These are phyloP conservation scores for Diophrys sp. DNA, from an alignment of 73 alveolate species.

Conservation along the genomic window DNA sequence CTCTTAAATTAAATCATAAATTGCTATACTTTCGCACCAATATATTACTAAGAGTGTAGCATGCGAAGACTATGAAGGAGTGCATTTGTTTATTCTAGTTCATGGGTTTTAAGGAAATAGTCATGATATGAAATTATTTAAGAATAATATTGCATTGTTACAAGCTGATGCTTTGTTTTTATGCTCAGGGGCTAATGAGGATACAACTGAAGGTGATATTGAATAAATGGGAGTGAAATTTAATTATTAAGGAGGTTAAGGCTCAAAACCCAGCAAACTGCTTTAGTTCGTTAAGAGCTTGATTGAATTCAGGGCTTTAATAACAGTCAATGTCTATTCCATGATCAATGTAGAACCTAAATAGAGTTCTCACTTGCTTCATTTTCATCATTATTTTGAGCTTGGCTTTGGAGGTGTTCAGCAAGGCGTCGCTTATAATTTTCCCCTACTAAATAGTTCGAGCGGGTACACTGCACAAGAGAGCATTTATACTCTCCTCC, in stretches of 20 bases:
- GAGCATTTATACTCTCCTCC: neutral
- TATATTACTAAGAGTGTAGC: slow-evolving; percentile 5
- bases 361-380: slow-evolving; percentile 90
- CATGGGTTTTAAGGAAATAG: slow-evolving; percentile 99
- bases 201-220: slow-evolving; percentile 93
- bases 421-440: slow-evolving; percentile 16
- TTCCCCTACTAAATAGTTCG: neutral
- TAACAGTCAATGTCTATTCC: slow-evolving; percentile 64
- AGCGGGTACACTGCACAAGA: neutral
- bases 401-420: slow-evolving; percentile 58
- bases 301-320: slow-evolving; percentile 79
- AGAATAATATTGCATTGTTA: slow-evolving; percentile 86
- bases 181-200: slow-evolving; percentile 91
- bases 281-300: slow-evolving; percentile 88
- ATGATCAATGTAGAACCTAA: slow-evolving; percentile 82
- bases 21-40: slow-evolving; percentile 2
- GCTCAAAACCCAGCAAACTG: slow-evolving; percentile 74
- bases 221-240: slow-evolving; percentile 94
- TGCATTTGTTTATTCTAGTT: slow-evolving; percentile 93
- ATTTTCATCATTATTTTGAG: slow-evolving; percentile 58
- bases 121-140: slow-evolving; percentile 90
- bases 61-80: slow-evolving; percentile 59
- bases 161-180: slow-evolving; percentile 95
- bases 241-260: slow-evolving; percentile 86
- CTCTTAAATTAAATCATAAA: slow-evolving; percentile 28